Evolutionary conservation across 768 basidiomycete species (phyloP).

Genomic region (Termitomyces sp.): DNA sequence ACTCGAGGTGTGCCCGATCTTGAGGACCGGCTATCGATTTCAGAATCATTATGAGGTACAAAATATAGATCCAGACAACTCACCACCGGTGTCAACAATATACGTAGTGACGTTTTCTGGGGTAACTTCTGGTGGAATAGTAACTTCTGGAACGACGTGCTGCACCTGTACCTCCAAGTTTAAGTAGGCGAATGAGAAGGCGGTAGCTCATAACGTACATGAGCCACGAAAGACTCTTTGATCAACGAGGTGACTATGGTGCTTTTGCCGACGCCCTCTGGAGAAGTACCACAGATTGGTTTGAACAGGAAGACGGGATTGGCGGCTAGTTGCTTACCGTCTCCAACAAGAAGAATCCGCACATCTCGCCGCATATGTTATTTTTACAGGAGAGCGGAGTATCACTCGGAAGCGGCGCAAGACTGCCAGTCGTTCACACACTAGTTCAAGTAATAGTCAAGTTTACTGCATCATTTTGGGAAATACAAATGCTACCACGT

Average conservation of each 20-base stretch:
- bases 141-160: conserved; percentile 94
- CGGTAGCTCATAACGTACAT: conserved; percentile 45
- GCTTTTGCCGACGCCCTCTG: conserved; percentile 98
- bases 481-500: conserved; percentile 16
- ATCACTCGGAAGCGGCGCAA: conserved; percentile 5
- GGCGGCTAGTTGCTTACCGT: conserved; percentile 57
- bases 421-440: background rate
- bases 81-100: conserved; percentile 96
- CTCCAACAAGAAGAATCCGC: conserved; percentile 89
- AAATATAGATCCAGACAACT: conserved; percentile 23
- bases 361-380: conserved; percentile 84
- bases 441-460: background rate
- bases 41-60: conserved; percentile 7
- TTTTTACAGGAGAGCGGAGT: conserved; percentile 8
- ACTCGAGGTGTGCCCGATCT: conserved; percentile 86
- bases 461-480: conserved; percentile 12
- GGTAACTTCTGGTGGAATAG: conserved; percentile 95
- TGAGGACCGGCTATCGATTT: conserved; percentile 67
- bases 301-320: conserved; percentile 10
- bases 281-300: conserved; percentile 12
- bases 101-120: conserved; percentile 98
- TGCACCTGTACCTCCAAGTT: conserved; percentile 62
- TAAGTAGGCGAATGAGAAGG: conserved; percentile 2
- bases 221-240: conserved; percentile 90
- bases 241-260: conserved; percentile 96